phyloP scores from a whole-genome alignment of 139 green algal genomes.

The Mesostigma viride region DNA sequence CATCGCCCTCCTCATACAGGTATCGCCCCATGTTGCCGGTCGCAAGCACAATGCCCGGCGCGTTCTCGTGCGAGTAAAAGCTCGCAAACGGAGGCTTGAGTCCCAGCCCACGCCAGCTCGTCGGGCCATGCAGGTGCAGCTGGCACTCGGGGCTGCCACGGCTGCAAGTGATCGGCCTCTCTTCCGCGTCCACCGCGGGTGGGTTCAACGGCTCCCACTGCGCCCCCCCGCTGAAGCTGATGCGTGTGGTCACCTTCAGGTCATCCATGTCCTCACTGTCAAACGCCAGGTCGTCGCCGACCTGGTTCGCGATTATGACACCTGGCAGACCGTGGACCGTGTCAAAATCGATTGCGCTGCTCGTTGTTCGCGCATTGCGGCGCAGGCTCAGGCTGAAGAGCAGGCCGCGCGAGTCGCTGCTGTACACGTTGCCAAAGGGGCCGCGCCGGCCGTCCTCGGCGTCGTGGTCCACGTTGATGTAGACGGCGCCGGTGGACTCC shows the following conservation, averaged over 20 bases:
- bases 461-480: conserved; percentile 70
- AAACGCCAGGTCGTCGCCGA: conserved; percentile 31
- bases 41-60: conserved; percentile 77
- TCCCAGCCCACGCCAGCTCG: conserved; percentile 42
- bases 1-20: conserved; percentile 22
- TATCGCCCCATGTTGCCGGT: conserved; percentile 66
- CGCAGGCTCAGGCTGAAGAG: conserved; percentile 63
- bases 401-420: conserved; percentile 47
- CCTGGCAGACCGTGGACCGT: conserved; percentile 64
- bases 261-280: background rate
- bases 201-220: conserved; percentile 26
- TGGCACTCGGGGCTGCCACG: conserved; percentile 37
- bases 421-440: conserved; percentile 51
- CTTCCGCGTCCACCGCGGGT: conserved; percentile 20
- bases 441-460: conserved; percentile 29
- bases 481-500: conserved; percentile 11
- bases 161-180: conserved; percentile 26
- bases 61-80: conserved; percentile 70
- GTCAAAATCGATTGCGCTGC: conserved; percentile 54
- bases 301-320: conserved; percentile 74
- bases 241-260: background rate
- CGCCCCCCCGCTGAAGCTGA: background rate
- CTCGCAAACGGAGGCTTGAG: conserved; percentile 28
- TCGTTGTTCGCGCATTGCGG: conserved; percentile 37
- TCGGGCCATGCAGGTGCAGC: conserved; percentile 65